Evolutionary conservation across 495 filamentous ascomycete genomes (phyloP), one percentile per base, ranked within the genome.

Genomic region (Glutinoglossum americanum): DNA sequence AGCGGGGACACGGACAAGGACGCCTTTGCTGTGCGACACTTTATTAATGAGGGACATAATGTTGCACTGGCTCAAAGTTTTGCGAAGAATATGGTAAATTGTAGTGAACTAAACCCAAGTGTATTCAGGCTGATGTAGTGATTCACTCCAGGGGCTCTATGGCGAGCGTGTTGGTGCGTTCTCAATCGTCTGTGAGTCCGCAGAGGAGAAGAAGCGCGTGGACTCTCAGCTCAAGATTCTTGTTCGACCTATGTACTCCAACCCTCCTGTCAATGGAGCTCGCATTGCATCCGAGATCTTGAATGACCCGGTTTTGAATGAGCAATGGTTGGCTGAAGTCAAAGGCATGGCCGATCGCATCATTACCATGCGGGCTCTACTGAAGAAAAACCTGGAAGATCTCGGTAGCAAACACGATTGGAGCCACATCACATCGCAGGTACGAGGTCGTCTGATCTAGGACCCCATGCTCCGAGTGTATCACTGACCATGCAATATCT

Each of bases 331-430:
- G 27, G 78, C 77, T 60, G 92, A 98, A 75, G 92, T 98, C 68
- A 95, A 97, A 82, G 88, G 75, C 56, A 98, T 98, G 92, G 92
- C 92, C 44, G 88, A 95, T 71, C 92, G 92, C 63, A 98, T 98
- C 75, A 98, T 98, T 68, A 85, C 80, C 69, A 98, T 98, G 92
- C 86, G 92, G 60, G 81, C 85, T 53, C 76, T 93, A 39, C 81
- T 98, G 62, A 90, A 92, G 76, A 78, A 84, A 65, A 92, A 94
- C 74, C 80, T 98, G 45, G 87, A 95, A 80, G 82, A 84, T 69
- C 80, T 93, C 59, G 92, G 90, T 63, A 89, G 83, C 74, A 87
- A 87, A 76, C 89, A 92, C 71, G 85, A 95, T 73, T 98, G 92
- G 92, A 84, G 81, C 71, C 92, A 98, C 75, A 98, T 98, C 72